Conservation (phyloP, 257 asterid genomes). For the Ligustrum vulgare region DNA sequence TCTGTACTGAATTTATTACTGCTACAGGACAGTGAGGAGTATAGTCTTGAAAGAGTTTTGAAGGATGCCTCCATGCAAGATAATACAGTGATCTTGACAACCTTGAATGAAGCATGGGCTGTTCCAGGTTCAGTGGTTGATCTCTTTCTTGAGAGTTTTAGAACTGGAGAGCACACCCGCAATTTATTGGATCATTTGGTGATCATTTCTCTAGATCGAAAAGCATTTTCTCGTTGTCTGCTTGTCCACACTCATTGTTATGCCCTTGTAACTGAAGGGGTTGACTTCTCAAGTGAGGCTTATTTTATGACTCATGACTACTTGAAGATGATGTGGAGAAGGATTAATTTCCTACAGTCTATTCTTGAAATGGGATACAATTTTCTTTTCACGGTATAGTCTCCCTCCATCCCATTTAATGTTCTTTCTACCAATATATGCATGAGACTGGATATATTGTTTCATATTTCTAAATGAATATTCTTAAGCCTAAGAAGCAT, state of each 20-base stretch:
- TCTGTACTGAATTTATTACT: neutral
- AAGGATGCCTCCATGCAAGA: conserved; percentile 8
- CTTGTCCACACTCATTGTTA: conserved; percentile 7
- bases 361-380: conserved; percentile 20
- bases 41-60: neutral
- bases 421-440: neutral
- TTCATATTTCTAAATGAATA: neutral
- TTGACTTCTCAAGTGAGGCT: conserved; percentile 15
- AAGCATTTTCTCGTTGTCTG: conserved; percentile 13
- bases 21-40: conserved; percentile 4
- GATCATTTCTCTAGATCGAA: conserved; percentile 6
- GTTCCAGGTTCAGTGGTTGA: neutral
- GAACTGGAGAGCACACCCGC: conserved; percentile 3
- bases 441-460: neutral
- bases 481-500: neutral
- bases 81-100: conserved; percentile 5
- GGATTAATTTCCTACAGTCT: conserved; percentile 7
- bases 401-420: neutral
- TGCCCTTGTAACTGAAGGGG: conserved; percentile 8
- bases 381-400: conserved; percentile 16
- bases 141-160: conserved; percentile 5
- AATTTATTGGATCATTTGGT: conserved; percentile 14
- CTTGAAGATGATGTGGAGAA: conserved; percentile 24
- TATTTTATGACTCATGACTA: conserved; percentile 17
- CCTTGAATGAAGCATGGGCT: conserved; percentile 10